These are phyloP conservation scores for Glarea lozoyensis DNA, from an alignment of 495 filamentous ascomycete species.

Conservation along the genomic window DNA sequence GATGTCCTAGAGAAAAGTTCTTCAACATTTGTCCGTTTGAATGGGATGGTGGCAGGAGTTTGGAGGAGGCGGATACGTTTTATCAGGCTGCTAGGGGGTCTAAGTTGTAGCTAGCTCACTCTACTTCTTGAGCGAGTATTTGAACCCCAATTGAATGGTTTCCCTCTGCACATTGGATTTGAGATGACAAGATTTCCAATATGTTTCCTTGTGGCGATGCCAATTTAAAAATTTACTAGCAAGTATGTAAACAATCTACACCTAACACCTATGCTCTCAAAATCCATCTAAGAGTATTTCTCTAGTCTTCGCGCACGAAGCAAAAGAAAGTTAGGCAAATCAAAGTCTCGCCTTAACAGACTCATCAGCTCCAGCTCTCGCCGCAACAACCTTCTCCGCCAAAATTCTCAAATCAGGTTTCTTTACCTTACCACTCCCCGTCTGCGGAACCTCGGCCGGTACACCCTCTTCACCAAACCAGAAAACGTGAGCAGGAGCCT, in stretches of 20 bases:
- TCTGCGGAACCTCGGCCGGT: conserved; percentile 44
- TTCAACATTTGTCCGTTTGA: conserved; percentile 57
- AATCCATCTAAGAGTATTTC: too few relatives aligned
- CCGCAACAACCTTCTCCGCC: neutral
- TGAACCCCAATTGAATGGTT: neutral
- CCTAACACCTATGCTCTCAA: too few relatives aligned
- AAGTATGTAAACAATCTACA: neutral
- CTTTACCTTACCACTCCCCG: conserved; percentile 63
- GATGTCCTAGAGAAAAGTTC: conserved; percentile 54
- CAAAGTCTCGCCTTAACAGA: too few relatives aligned
- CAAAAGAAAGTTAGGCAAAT: too few relatives aligned
- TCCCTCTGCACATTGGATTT: neutral
- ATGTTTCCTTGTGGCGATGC: neutral
- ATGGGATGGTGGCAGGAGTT: conserved; percentile 19
- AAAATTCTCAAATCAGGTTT: conserved; percentile 52
- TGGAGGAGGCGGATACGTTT: neutral
- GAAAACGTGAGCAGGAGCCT: conserved; percentile 57
- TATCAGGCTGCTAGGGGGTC: neutral
- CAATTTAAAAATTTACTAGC: neutral
- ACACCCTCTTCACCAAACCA: conserved; percentile 48
- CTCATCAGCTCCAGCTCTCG: too few relatives aligned
- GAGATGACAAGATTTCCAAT: neutral
- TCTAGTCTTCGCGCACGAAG: too few relatives aligned
- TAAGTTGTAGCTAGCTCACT: neutral
- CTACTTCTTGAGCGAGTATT: neutral